phyloP scores from a whole-genome alignment of 306 rosid genomes.

The Cucurbita pepo region DNA sequence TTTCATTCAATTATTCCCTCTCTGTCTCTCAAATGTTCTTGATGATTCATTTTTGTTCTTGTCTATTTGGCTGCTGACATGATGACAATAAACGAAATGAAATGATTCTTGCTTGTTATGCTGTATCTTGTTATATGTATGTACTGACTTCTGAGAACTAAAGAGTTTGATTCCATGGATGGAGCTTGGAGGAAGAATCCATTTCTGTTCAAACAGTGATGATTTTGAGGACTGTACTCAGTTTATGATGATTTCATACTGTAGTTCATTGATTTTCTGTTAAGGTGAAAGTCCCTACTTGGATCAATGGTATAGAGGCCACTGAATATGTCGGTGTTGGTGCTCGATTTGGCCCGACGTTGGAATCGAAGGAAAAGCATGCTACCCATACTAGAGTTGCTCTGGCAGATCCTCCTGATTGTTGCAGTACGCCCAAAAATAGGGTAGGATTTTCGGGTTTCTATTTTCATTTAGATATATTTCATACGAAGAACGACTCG shows the following conservation, averaged over 20 bases:
- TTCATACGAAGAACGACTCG: background rate
- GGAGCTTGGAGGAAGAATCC: background rate
- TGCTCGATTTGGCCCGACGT: constrained; percentile 79
- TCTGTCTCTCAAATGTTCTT: background rate
- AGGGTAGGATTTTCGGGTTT: constrained; percentile 30
- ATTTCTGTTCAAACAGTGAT: background rate
- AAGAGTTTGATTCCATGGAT: background rate
- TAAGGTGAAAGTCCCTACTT: constrained; percentile 87
- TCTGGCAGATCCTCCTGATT: constrained; percentile 96
- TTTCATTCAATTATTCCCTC: background rate
- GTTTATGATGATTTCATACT: background rate
- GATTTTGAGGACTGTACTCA: background rate
- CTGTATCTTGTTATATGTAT: background rate
- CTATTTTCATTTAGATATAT: background rate
- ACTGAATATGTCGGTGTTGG: constrained; percentile 85
- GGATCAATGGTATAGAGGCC: constrained; percentile 49
- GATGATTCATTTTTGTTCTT: background rate
- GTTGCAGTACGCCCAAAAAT: constrained; percentile 46
- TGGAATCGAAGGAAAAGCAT: constrained; percentile 80
- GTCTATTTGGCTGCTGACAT: background rate
- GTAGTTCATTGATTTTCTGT: background rate
- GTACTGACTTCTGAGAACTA: background rate
- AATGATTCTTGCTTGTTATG: background rate
- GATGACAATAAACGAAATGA: background rate
- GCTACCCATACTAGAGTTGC: constrained; percentile 80